Evolutionary conservation across 345 rosid genomes (phyloP), one percentile per base, ranked within the genome.

Genomic region (Moricandia arvensis): DNA sequence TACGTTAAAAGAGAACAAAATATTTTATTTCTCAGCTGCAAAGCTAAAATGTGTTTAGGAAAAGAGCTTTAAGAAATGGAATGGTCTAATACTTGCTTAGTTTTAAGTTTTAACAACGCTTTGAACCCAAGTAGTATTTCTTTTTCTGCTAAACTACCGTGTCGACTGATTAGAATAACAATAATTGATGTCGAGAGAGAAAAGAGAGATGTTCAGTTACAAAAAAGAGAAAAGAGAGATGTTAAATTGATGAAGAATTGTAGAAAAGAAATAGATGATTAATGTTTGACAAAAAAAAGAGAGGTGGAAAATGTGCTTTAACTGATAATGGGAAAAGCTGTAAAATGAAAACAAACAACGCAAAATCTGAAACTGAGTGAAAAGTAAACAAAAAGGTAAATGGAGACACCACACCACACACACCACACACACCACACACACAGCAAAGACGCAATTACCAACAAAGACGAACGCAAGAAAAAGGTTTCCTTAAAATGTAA

Each of bases 401-500:
- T 17, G 51, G 13, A n/a, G 72, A 54, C 33, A n/a, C n/a, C n/a
- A n/a, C n/a, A n/a, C n/a, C 43, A 61, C 58, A 47, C 8, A 45
- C 17, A n/a, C n/a, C n/a, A n/a, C n/a, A n/a, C 49, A 43, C 49
- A 43, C 49, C 53, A 47, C 18, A 47, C 27, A 66, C 73, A 26
- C 73, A 69, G 12, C 60, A 13, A 51, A 29, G 59, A 49, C 71
- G 43, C 70, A 35, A 54, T 18, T 30, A 59, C n/a, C 38, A 43
- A 30, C 66, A n/a, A 30, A 70, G 43, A 41, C 13, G 13, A 66
- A 49, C 45, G 71, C 71, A 31, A 49, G 30, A 51, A 49, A 67
- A 51, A 67, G 16, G 60, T 51, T 51, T 67, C 58, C 58, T 49
- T 49, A 49, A 49, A 49, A 49, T 69, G 63, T 69, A 55, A 69